Base-by-base conservation (phyloP, 2,329 filamentous ascomycete genomes). In the Claviceps sorghi region DNA sequence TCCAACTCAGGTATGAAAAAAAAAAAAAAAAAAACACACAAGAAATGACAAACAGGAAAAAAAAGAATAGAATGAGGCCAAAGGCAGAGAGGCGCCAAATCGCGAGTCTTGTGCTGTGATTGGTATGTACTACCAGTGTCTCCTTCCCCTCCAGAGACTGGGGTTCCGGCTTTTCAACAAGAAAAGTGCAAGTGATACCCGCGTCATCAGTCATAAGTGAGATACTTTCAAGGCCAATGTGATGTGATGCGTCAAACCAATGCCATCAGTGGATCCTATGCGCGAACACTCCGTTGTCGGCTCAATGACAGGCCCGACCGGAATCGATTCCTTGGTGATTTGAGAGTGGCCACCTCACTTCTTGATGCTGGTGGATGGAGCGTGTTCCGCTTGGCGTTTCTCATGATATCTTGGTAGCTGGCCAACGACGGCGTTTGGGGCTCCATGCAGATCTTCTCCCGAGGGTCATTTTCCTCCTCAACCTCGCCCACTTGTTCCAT, bases 351-450 rank as follows among this genome's bases (percentile, higher is more conserved):
- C 30, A 57, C 58, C 34, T 63, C 60, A 50, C 58, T 58, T 48
- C 58, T 46, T 4, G 55, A 53, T n/a, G 55, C 43, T 10, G 52
- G 46, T 11, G 52, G 46, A 1, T 43, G 41, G 29, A 50, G 52
- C 19, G 67, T 66, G 54, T 68, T 73, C 61, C 70, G 72, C 61
- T 69, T 70, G 40, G 72, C 68, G 0, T 66, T 62, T 56, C 60
- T 65, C 44, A 76, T 62, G 49, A 76, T 72, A 43, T 77, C 72
- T 47, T 72, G 70, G 61, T 76, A 76, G 7, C 68, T 74, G 32
- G 69, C 59, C n/a, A 73, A 63, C 30, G 56, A 22, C 17, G 29
- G 41, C 4, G 51, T 53, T 57, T 36, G 61, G 55, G 43, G 60
- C 57, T 54, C 63, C 55, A 41, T 55, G 52, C 53, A 55, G 47